Conservation (phyloP, 2,329 filamentous ascomycete species). For the Fusarium multiceps region DNA sequence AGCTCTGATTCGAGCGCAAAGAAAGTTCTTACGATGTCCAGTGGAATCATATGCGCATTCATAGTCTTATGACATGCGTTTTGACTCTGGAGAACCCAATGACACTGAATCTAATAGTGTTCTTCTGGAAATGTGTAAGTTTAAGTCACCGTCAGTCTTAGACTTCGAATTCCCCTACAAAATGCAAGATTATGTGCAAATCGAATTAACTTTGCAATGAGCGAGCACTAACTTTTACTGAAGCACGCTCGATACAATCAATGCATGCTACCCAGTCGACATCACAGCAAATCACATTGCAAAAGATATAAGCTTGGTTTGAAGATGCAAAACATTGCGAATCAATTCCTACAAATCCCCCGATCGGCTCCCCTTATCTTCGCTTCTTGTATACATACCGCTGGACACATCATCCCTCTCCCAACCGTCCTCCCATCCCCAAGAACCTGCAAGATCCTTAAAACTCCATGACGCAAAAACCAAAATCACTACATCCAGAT, state of each 20-base stretch:
- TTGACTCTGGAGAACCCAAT: background rate
- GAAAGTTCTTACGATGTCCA: background rate
- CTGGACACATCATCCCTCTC: conserved; percentile 33
- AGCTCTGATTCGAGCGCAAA: background rate
- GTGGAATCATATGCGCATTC: background rate
- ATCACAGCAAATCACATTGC: background rate
- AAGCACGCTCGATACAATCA: background rate
- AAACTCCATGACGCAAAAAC: conserved; percentile 54
- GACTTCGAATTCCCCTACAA: background rate
- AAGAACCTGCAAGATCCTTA: conserved; percentile 50
- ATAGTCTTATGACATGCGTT: background rate
- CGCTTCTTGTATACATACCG: conserved; percentile 40
- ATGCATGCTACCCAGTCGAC: background rate
- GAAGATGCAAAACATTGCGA: conserved; percentile 38
- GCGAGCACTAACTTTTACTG: background rate
- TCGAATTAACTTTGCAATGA: background rate
- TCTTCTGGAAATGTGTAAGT: background rate
- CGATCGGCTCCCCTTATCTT: conserved; percentile 18
- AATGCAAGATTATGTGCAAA: background rate
- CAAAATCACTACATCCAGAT: conserved; percentile 56
- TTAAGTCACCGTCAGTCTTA: background rate
- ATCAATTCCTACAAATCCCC: conserved; percentile 47
- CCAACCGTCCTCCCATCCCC: conserved; percentile 25
- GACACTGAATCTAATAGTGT: background rate
- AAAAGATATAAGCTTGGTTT: background rate